Base-by-base conservation (phyloP, 192 early-diverging fungal genomes). In the Lunasporangiospora selenospora region DNA sequence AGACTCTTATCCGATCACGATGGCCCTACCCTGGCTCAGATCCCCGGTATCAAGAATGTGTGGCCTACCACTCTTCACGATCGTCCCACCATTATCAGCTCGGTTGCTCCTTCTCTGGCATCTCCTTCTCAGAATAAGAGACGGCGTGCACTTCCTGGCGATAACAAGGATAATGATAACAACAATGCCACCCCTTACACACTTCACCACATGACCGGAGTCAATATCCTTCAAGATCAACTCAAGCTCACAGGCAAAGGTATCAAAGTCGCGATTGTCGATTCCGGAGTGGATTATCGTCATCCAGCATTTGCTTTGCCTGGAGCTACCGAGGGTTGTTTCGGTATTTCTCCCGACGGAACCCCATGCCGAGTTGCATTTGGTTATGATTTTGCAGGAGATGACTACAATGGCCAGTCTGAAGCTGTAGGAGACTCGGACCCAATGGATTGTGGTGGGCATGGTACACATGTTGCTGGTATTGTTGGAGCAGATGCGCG, bases 221-320 rank as follows among this genome's bases (percentile, higher is more conserved):
- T 84, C 31, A 34, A 62, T 51, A 36, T 55, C 12, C 41, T 66
- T 7, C 75, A 75, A 39, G 23, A 71, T 19, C 67, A 73, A 62
- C 45, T 75, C 45, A 67, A 65, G 62, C 67, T 67, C 24, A 67
- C 58, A 37, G 57, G 69, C 2, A 77, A 75, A 56, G 75, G 76
- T 11, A 73, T 85, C 43, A 85, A 79, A 51, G 77, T 88, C 39
- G 84, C 79, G 36, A 48, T 88, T 49, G 83, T 88, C 19, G 86
- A 88, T 53, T 81, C 80, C 30, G 86, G 85, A 73, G 59, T 81
- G 56, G 84, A 65, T 52, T 88, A 59, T 54, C 70, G 19, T 23
- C 90, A 92, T 61, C 86, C 87, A 0, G 83, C 88, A 24, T 82
- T 90, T 21, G 88, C 89, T 30, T 78, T 60, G 29, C 4, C 44